A percentile compares a stretch with the other conserved stretches of the same genome.
Evolutionary conservation across 345 rosid species (phyloP).

Genomic region (Combretum micranthum): DNA sequence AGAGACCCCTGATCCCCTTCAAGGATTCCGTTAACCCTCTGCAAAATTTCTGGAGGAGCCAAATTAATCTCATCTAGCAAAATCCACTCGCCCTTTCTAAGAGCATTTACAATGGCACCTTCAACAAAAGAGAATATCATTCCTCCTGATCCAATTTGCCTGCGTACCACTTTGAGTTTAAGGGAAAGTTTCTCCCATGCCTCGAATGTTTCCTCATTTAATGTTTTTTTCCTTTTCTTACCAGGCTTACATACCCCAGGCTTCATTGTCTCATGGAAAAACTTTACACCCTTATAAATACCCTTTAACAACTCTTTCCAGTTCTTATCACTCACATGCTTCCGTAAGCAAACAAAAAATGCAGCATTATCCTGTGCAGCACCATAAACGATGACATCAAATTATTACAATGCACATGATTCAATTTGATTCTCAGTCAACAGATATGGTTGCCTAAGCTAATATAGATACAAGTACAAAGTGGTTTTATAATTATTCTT

Average conservation of each 20-base stretch:
- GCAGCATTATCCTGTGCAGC: conserved; percentile 39
- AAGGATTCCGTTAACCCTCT: conserved; percentile 83
- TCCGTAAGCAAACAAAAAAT: conserved; percentile 35
- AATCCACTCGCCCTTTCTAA: conserved; percentile 86
- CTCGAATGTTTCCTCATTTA: conserved; percentile 29
- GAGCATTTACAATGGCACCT: conserved; percentile 89
- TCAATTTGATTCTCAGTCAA: too few species aligned
- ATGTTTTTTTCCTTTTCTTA: conserved; percentile 63
- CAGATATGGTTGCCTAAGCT: too few species aligned
- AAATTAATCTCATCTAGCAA: conserved; percentile 95
- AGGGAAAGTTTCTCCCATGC: conserved; percentile 48
- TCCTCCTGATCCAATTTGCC: conserved; percentile 66
- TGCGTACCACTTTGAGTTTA: conserved; percentile 42
- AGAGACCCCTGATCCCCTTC: conserved; percentile 87
- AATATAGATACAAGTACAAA: too few species aligned
- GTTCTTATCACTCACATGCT: conserved; percentile 33
- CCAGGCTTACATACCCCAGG: conserved; percentile 27
- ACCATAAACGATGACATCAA: conserved; percentile 18
- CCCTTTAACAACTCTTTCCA: conserved; percentile 52
- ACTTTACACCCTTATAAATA: conserved; percentile 33
- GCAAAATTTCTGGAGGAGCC: conserved; percentile 92
- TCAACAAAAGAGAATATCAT: conserved; percentile 93
- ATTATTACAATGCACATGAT: conserved; percentile 3
- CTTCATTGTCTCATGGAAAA: conserved; percentile 14
- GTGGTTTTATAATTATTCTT: too few species aligned